phyloP scores from a whole-genome alignment of 352 stramenopile species.

The Phytophthora fragariaefolia region DNA sequence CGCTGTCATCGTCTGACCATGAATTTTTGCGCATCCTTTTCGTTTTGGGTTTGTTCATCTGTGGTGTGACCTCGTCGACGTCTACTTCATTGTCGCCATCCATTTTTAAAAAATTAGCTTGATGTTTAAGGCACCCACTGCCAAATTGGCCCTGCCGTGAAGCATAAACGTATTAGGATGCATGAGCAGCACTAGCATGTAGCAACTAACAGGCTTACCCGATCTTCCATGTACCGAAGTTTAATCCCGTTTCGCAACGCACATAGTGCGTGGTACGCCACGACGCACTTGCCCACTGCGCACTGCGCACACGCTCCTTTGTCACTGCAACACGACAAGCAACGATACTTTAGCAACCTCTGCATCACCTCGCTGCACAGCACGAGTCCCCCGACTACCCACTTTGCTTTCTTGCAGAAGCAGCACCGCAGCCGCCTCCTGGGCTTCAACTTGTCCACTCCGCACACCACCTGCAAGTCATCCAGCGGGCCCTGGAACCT shows the following conservation, averaged over 20 bases:
- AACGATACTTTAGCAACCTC: conserved; percentile 4
- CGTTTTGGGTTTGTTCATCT: conserved; percentile 18
- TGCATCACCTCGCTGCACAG: neutral
- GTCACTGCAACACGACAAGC: conserved; percentile 47
- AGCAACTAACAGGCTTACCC: conserved; percentile 30
- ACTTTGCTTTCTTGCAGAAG: conserved; percentile 72
- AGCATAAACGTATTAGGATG: neutral
- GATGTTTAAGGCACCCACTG: conserved; percentile 67
- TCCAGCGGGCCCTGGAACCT: conserved; percentile 34
- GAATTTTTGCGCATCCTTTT: conserved; percentile 28
- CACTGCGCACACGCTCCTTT: conserved; percentile 80
- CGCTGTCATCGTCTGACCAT: conserved; percentile 41
- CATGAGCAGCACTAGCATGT: neutral
- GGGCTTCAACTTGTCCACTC: conserved; percentile 59
- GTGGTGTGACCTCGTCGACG: conserved; percentile 3
- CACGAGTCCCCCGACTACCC: neutral
- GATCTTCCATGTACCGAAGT: conserved; percentile 67
- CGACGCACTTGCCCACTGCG: conserved; percentile 65
- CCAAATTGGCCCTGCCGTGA: conserved; percentile 59
- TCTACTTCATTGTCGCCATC: conserved; percentile 25
- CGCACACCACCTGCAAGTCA: conserved; percentile 65
- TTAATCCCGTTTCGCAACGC: conserved; percentile 66
- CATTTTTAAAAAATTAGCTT: conserved; percentile 57
- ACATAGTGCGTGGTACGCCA: conserved; percentile 79
- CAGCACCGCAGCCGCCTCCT: conserved; percentile 71